Evolutionary conservation across 257 asterid species (phyloP).

Genomic region (Solanum raphanifolium): DNA sequence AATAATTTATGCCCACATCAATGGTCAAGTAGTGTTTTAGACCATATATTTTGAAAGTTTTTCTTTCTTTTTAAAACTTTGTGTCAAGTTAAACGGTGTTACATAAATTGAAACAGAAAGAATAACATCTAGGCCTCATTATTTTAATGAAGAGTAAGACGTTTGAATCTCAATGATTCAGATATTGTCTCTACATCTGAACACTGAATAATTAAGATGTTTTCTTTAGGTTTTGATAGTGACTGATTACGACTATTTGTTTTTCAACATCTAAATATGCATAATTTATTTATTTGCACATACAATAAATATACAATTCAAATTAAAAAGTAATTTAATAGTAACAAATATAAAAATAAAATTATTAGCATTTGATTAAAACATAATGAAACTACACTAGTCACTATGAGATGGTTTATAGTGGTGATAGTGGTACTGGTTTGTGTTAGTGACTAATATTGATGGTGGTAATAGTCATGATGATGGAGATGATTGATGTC

Average conservation of each 20-base stretch:
- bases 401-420: not conserved
- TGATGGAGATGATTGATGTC: not conserved
- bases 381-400: not conserved
- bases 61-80: rapidly evolving
- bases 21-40: not conserved
- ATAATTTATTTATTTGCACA: not conserved
- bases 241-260: not conserved
- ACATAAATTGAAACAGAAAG: not conserved
- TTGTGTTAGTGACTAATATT: not conserved
- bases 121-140: not conserved
- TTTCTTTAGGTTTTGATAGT: no score
- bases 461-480: not conserved
- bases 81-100: not conserved
- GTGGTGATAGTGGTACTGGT: not conserved
- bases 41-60: not conserved
- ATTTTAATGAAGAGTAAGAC: not conserved
- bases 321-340: not conserved
- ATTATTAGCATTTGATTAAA: not conserved
- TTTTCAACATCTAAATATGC: not conserved
- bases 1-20: not conserved
- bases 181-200: not conserved
- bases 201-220: no score
- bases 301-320: not conserved
- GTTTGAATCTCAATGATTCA: not conserved
- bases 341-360: not conserved